Base-by-base conservation (phyloP, 2,329 filamentous ascomycete genomes). In the Cercospora sojina region DNA sequence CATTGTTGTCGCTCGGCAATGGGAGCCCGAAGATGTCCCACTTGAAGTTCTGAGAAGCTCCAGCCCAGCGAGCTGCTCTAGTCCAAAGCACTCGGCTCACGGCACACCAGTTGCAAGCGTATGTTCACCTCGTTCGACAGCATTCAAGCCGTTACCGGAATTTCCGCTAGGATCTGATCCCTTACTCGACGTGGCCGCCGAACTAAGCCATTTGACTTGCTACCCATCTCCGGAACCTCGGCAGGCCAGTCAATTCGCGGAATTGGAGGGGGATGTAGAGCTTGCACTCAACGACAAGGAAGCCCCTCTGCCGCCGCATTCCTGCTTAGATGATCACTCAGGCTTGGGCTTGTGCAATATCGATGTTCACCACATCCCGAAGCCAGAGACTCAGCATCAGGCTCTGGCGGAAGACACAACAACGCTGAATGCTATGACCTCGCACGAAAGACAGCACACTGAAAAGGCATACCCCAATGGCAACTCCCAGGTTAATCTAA, bases 1-100 rank as follows among this genome's bases (percentile, higher is more conserved):
- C 12, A 68, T 74, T 29, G 70, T 74, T 20, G 51, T 74, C n/a
- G 66, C 68, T 10, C 67, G 66, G 35, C 59, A 70, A 2, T 67
- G 67, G 10, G 59, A 64, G n/a, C 59, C 68, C 3, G 60, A 64
- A n/a, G 32, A 59, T 49, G 58, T 53, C 25, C 47, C 47, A 8
- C 47, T 25, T 5, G 47, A 53, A 8, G 23, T 25, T 16, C 20
- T 64, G 18, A 43, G 64, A 43, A 57, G 53, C 53, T n/a, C 53
- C 10, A 57, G n/a, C 9, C 10, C 10, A 23, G 47, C 47, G 47
- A 53, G 47, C 47, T 53, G 23, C 47, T 27, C 47, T n/a, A 53
- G 47, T 53, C 23, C 23, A n/a, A 23, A 29, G 12, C 23, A 53
- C 9, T 27, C 47, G 3, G 47, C 3, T 53, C 47, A 25, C 13